Conservation (phyloP, 192 early-diverging fungal genomes). For the Coemansia javaensis region DNA sequence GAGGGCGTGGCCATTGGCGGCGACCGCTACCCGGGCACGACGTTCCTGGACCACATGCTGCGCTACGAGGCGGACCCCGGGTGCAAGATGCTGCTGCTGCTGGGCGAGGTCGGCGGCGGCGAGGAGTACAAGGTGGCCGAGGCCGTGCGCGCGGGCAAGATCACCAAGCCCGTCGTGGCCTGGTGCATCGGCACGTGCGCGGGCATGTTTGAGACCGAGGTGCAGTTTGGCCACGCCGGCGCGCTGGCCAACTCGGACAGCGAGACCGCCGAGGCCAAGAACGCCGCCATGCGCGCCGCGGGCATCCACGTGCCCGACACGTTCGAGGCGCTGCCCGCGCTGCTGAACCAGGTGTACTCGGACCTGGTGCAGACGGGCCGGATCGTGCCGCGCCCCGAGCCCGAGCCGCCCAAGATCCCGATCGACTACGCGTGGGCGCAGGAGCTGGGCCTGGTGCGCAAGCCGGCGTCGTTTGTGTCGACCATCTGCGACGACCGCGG, state of each 20-base stretch:
- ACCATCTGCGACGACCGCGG: slow-evolving; percentile 99
- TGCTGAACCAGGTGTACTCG: slow-evolving; percentile 71
- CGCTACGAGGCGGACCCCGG: slow-evolving; percentile 89
- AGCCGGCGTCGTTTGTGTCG: slow-evolving; percentile 96
- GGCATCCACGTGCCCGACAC: slow-evolving; percentile 93
- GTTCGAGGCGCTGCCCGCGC: slow-evolving; percentile 88
- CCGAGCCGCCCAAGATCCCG: slow-evolving; percentile 95
- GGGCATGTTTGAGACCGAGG: slow-evolving; percentile 97
- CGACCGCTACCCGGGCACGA: slow-evolving; percentile 96
- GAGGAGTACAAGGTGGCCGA: slow-evolving; percentile 95
- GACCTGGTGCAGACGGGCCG: slow-evolving; percentile 67
- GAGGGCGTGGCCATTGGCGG: slow-evolving; percentile 99
- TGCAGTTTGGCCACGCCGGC: slow-evolving; percentile 98
- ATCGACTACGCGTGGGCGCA: slow-evolving; percentile 99
- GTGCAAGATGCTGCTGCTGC: slow-evolving; percentile 90
- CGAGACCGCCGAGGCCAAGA: slow-evolving; percentile 97
- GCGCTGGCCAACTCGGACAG: slow-evolving; percentile 91
- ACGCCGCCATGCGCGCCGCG: slow-evolving; percentile 74
- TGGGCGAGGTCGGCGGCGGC: slow-evolving; percentile 97
- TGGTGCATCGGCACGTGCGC: slow-evolving; percentile 99
- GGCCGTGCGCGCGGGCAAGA: slow-evolving; percentile 79
- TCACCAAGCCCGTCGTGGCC: slow-evolving; percentile 98
- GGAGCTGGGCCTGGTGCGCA: slow-evolving; percentile 96
- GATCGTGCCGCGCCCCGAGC: slow-evolving; percentile 73
- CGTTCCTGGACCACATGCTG: slow-evolving; percentile 97